A percentile compares a stretch with the other conserved stretches of the same genome.
Evolutionary conservation across 2,329 filamentous ascomycete genomes (phyloP).

Genomic region (Paracoccidioides brasiliensis): DNA sequence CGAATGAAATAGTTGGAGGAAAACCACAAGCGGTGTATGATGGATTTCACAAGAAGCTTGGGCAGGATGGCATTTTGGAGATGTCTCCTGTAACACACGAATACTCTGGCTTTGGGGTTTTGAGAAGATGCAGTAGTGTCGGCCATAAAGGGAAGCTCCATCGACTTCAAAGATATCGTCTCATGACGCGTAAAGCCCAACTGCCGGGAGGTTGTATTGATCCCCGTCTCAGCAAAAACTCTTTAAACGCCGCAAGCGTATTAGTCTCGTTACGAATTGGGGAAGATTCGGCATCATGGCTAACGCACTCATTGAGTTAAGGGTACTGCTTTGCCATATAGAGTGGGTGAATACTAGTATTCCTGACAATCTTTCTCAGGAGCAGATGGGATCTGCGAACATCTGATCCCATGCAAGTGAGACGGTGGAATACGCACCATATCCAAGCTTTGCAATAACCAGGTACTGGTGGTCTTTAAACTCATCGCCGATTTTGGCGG

Average conservation of each 20-base stretch:
- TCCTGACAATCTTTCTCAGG: too few species aligned
- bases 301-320: constrained; percentile 14
- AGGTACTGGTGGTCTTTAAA: constrained; percentile 12
- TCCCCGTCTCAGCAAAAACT: constrained; percentile 8
- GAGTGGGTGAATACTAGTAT: too few species aligned
- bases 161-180: constrained; percentile 15
- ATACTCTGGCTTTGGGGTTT: constrained; percentile 17
- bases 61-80: constrained; percentile 15
- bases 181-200: constrained; percentile 14
- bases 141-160: neutral
- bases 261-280: constrained; percentile 15
- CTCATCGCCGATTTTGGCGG: constrained; percentile 12
- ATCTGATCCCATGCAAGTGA: constrained; percentile 15
- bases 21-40: constrained; percentile 12
- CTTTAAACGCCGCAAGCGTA: constrained; percentile 12
- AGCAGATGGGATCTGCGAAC: neutral
- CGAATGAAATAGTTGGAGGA: constrained; percentile 12
- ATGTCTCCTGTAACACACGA: constrained; percentile 13
- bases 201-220: constrained; percentile 7
- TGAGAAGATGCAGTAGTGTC: constrained; percentile 17
- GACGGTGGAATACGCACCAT: constrained; percentile 16
- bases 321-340: constrained; percentile 9
- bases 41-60: constrained; percentile 10
- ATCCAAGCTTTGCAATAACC: constrained; percentile 17
- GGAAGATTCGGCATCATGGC: constrained; percentile 7